A percentile compares a stretch with the other conserved stretches of the same genome.
Evolutionary conservation across 2,329 filamentous ascomycete species (phyloP).

Genomic region (Immersiporthe knoxdaviesiana): DNA sequence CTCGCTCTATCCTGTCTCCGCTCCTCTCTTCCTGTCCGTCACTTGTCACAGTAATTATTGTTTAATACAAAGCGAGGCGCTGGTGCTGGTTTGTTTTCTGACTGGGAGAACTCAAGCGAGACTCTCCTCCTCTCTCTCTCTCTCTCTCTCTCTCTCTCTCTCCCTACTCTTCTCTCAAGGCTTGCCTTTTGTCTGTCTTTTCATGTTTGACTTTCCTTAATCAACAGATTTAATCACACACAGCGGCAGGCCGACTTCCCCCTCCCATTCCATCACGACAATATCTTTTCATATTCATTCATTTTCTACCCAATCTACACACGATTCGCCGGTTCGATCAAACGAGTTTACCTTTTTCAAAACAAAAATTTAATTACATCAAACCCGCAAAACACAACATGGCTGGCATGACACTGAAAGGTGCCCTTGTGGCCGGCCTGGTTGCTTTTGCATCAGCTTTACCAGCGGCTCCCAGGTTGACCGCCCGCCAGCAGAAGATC

Average conservation of each 20-base stretch:
- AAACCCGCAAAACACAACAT: conserved; percentile 36
- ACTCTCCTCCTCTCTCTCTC: conserved; percentile 30
- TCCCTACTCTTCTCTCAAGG: conserved; percentile 12
- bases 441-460: conserved; percentile 51
- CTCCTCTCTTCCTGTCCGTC: neutral
- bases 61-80: conserved; percentile 52
- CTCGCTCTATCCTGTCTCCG: conserved; percentile 33
- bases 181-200: conserved; percentile 26
- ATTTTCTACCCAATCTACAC: conserved; percentile 21
- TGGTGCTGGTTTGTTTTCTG: conserved; percentile 54
- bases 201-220: conserved; percentile 34
- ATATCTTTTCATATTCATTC: conserved; percentile 25
- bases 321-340: conserved; percentile 31
- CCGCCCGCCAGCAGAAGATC: conserved; percentile 49
- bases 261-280: conserved; percentile 34
- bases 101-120: conserved; percentile 36
- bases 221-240: conserved; percentile 38
- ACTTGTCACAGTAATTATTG: neutral
- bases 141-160: conserved; percentile 40
- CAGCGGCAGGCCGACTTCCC: conserved; percentile 47
- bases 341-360: conserved; percentile 31
- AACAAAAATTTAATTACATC: neutral
- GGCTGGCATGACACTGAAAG: conserved; percentile 51
- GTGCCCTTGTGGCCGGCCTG: conserved; percentile 48
- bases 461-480: conserved; percentile 50